Evolutionary conservation across 2,329 filamentous ascomycete genomes (phyloP), one percentile per base, ranked within the genome.

Genomic region (Drechslerella coelobrocha): DNA sequence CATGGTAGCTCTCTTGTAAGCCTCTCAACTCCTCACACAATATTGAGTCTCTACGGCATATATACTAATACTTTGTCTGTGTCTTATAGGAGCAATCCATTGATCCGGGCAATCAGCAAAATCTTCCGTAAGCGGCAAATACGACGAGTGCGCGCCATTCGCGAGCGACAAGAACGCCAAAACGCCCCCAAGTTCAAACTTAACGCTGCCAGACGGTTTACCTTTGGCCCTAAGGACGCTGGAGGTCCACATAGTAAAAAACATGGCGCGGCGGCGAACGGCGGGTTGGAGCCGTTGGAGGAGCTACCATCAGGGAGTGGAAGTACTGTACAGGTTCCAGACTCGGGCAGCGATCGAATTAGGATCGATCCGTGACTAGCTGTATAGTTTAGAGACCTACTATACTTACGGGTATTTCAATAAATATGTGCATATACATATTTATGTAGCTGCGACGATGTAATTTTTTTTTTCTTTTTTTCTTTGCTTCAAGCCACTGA

Each of bases 1-100:
- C 0, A 79, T 83, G 6, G 19, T 85, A 2, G 77, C 85, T 29
- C 76, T 87, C 55, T 83, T 86, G 81, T 79, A 81, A 50, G 82
- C 4, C 2, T 5, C 39, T 19, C 26, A 80, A 74, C 82, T 86
- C 17, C 78, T 79, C 26, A 41, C 19, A 39, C 14, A 39, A 24
- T 6, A 39, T 34, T 2, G 2, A 6, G 10, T 9, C 34, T 4
- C n/a, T n/a, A n/a, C n/a, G n/a, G 12, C 2, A 23, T 24, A n/a
- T 45, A 7, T 8, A 19, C 50, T 56, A 56, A 68, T 12, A 43
- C 21, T 0, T 14, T 24, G 0, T 23, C 19, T 45, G 41, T 23
- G 17, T 8, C 14, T 10, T 19, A 17, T 45, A 69, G 65, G 45
- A 63, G 61, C 59, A 59, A 59, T 7, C 66, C 59, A 6, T n/a